phyloP scores from a whole-genome alignment of 768 basidiomycete genomes.

The Tephrocybe sp. region DNA sequence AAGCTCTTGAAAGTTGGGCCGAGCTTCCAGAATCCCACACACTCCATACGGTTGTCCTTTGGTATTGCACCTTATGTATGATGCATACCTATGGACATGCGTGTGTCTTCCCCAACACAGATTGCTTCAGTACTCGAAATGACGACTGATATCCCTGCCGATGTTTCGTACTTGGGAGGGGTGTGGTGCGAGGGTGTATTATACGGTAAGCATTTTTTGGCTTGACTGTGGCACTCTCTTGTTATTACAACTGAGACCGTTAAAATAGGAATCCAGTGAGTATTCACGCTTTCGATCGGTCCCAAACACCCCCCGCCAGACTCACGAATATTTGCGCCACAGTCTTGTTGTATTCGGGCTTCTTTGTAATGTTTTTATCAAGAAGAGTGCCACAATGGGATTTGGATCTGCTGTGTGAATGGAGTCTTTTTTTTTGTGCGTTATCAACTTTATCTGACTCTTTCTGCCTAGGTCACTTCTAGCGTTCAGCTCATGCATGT shows the following conservation, averaged over 20 bases:
- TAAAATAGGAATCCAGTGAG: slow-evolving; percentile 30
- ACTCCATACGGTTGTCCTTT: no score
- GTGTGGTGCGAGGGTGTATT: slow-evolving; percentile 29
- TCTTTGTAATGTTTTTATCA: slow-evolving; percentile 22
- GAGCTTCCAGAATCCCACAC: no score
- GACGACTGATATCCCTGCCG: slow-evolving; percentile 25
- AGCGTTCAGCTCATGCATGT: slow-evolving; percentile 22
- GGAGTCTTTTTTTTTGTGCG: no score
- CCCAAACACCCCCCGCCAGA: no score
- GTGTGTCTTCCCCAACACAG: no score
- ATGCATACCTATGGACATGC: no score
- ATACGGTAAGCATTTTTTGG: slow-evolving; percentile 18
- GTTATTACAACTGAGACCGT: no score
- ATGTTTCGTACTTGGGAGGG: slow-evolving; percentile 29
- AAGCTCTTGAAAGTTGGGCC: no score
- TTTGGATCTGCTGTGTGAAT: slow-evolving; percentile 19
- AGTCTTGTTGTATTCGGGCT: slow-evolving; percentile 24
- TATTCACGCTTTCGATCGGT: neutral
- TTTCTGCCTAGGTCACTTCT: slow-evolving; percentile 18
- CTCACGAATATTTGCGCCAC: neutral
- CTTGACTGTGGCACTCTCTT: no score
- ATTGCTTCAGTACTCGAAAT: slow-evolving; percentile 9
- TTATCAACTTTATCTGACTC: neutral
- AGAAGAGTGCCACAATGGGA: slow-evolving; percentile 18
- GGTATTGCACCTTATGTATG: no score